Conservation (phyloP, 768 basidiomycete genomes). For the Suillus hirtellus region DNA sequence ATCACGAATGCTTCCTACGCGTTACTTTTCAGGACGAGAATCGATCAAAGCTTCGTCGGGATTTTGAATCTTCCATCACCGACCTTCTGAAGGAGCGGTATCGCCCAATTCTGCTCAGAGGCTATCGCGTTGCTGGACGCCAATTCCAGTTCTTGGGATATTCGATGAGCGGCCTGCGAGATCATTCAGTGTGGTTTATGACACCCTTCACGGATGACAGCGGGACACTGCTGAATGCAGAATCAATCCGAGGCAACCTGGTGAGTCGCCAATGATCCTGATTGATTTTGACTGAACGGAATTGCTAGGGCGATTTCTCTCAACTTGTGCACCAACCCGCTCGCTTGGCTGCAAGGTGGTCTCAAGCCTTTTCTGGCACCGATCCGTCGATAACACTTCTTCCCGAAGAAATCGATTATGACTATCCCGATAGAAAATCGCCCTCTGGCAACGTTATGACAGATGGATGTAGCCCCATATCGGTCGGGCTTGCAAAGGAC, state of each 20-base stretch:
- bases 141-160: slow-evolving; percentile 49
- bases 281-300: not conserved
- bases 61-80: slow-evolving; percentile 31
- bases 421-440: slow-evolving; percentile 30
- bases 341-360: slow-evolving; percentile 51
- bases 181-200: slow-evolving; percentile 52
- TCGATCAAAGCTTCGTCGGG: slow-evolving; percentile 37
- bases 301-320: slow-evolving; percentile 41
- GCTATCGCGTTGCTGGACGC: slow-evolving; percentile 44
- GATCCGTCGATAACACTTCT: slow-evolving; percentile 44
- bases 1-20: slow-evolving; percentile 46
- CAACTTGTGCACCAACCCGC: slow-evolving; percentile 41
- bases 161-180: slow-evolving; percentile 52
- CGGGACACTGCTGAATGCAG: slow-evolving; percentile 26
- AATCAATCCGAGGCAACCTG: slow-evolving; percentile 34
- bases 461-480: slow-evolving; percentile 53
- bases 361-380: slow-evolving; percentile 54
- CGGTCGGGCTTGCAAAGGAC: slow-evolving; percentile 33
- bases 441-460: slow-evolving; percentile 40
- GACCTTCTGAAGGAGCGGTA: slow-evolving; percentile 36
- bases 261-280: slow-evolving; percentile 21
- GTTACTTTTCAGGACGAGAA: slow-evolving; percentile 52
- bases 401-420: slow-evolving; percentile 33
- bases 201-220: slow-evolving; percentile 37
- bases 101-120: slow-evolving; percentile 33